Evolutionary conservation across 331 rosid genomes (phyloP).

Genomic region (Dryas integrifolia): DNA sequence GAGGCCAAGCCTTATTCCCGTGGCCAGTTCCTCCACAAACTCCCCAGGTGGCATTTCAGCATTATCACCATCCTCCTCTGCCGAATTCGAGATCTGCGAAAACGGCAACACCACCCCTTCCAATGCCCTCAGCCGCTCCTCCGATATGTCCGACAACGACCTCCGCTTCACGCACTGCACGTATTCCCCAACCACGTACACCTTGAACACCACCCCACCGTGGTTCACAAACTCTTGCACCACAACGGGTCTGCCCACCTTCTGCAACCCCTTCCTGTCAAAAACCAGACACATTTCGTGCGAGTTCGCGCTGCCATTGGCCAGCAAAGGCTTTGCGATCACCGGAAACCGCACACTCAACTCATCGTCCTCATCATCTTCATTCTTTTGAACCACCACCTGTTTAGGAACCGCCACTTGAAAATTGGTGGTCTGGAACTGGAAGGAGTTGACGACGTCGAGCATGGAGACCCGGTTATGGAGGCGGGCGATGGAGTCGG

Average conservation of each 20-base stretch:
- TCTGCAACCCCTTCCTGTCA: constrained; percentile 34
- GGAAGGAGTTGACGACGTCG: constrained; percentile 25
- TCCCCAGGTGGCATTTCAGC: constrained; percentile 42
- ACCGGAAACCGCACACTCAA: constrained; percentile 37
- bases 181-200: constrained; percentile 56
- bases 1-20: constrained; percentile 17
- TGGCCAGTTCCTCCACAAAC: constrained; percentile 39
- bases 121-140: constrained; percentile 22
- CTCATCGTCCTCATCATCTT: no score
- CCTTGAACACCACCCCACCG: constrained; percentile 69
- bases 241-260: constrained; percentile 37
- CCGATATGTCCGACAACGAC: constrained; percentile 45
- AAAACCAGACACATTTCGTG: constrained; percentile 55
- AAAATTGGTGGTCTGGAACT: neutral
- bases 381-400: constrained; percentile 1
- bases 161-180: constrained; percentile 53
- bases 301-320: constrained; percentile 42
- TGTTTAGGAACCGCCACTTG: constrained; percentile 45
- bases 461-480: constrained; percentile 65
- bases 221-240: constrained; percentile 72
- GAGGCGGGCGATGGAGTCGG: constrained; percentile 41
- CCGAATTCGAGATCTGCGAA: constrained; percentile 45
- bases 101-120: constrained; percentile 33
- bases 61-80: constrained; percentile 20
- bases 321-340: constrained; percentile 52